Evolutionary conservation across 192 early-diverging fungal species (phyloP).

Genomic region (Backusella luteola): DNA sequence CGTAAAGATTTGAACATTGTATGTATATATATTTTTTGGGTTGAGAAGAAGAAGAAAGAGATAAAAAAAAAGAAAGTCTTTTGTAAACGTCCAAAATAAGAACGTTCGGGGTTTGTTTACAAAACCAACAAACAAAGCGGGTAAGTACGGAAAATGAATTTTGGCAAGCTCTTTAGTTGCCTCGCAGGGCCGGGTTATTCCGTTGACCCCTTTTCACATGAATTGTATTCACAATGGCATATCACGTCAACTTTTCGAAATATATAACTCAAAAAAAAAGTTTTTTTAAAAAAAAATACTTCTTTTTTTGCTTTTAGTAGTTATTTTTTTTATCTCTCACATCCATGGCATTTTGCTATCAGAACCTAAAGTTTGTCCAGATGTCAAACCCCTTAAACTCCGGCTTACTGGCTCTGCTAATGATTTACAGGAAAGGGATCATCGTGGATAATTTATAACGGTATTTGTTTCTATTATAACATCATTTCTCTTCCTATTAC

Average conservation of each 20-base stretch:
- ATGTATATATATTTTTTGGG: not conserved
- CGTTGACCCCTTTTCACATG: not conserved
- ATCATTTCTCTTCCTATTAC: not conserved
- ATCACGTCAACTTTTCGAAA: not conserved
- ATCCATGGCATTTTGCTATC: not conserved
- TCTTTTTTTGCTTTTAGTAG: not conserved
- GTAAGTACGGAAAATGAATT: slow-evolving; percentile 15
- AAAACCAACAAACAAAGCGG: slow-evolving; percentile 9
- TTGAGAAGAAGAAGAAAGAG: not conserved
- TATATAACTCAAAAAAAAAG: not conserved
- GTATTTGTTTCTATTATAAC: not conserved
- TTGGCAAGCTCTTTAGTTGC: slow-evolving; percentile 1
- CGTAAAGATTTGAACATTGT: slow-evolving; percentile 33
- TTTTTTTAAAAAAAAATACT: not conserved
- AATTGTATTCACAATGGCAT: not conserved
- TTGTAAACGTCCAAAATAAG: not conserved
- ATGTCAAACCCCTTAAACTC: not conserved
- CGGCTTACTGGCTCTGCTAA: not conserved
- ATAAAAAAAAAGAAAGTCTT: not conserved
- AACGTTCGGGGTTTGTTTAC: slow-evolving; percentile 11
- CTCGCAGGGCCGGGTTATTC: not conserved
- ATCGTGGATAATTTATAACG: not conserved
- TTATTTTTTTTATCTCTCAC: not conserved
- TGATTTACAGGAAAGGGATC: not conserved
- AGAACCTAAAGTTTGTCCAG: not conserved